Base-by-base conservation (phyloP, 2,329 filamentous ascomycete genomes). In the Exophiala sp. region DNA sequence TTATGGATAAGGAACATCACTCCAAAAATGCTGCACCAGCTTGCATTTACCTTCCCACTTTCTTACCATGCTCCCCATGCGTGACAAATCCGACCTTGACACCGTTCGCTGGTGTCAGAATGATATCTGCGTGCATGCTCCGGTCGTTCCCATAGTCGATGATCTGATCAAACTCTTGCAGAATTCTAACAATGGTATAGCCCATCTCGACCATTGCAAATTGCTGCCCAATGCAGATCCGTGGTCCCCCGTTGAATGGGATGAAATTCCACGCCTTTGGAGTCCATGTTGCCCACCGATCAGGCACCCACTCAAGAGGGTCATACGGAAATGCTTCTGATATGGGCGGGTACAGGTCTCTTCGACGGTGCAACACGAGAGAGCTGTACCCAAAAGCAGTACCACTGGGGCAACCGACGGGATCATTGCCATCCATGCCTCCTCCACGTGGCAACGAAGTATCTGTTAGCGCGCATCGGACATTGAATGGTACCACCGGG, bases 401-500 rank as follows among this genome's bases (percentile, higher is more conserved):
- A 57, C 75, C 71, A 47, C 73, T 72, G 18, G 73, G 72, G 21
- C 81, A 70, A 12, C 75, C 73, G 24, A 81, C 67, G 2, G 73
- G 72, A 7, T 66, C 63, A 11, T 54, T 64, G 4, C 74, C 76
- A 57, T 81, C 75, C 3, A 71, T 66, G 0, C 78, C 78, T 14
- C 78, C 78, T n/a, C 78, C 89, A 14, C 76, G 75, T 0, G 89
- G 89, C 1, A 95, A 79, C 0, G 83, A 88, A 2, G 89, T 91
- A 72, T 91, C 86, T 54, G 76, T 78, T 10, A 89, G 77, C 10
- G 88, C 82, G 32, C 85, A 74, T 58, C 90, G 85, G 47, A 89
- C 80, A 71, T 94, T 94, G 75, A 87, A 88, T 1, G 89, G 89
- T 1, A 94, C 87, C 11, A 83, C 78, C 0, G 89, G 89, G 69